Percentiles rank a stretch among this genome's conserved stretches.
Conservation (phyloP, 2,329 filamentous ascomycete genomes). For the Trichoderma sp. region DNA sequence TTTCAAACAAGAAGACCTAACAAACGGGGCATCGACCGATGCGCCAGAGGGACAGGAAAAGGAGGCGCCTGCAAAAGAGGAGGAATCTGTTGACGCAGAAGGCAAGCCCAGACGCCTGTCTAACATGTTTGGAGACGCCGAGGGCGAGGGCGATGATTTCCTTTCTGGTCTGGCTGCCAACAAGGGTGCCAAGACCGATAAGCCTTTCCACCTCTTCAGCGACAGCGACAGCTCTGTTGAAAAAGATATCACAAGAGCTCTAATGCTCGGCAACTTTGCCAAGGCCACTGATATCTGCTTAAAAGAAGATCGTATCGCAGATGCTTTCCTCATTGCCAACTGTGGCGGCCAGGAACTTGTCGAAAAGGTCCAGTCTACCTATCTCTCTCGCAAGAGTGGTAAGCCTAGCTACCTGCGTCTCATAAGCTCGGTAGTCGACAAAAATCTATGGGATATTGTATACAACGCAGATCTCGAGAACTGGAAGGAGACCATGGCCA, state of each 20-base stretch:
- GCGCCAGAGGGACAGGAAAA: slow-evolving; percentile 27
- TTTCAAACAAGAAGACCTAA: slow-evolving; percentile 63
- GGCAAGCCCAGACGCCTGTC: slow-evolving; percentile 61
- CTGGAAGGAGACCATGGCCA: slow-evolving; percentile 97
- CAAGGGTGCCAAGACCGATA: slow-evolving; percentile 89
- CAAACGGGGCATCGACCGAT: slow-evolving; percentile 46
- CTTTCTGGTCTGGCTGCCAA: slow-evolving; percentile 79
- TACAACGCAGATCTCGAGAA: slow-evolving; percentile 89
- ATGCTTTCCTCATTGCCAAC: slow-evolving; percentile 97
- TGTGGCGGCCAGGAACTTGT: slow-evolving; percentile 91
- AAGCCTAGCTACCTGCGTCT: slow-evolving; percentile 90
- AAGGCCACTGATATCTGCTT: slow-evolving; percentile 86
- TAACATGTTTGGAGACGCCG: slow-evolving; percentile 69
- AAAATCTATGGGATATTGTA: slow-evolving; percentile 97
- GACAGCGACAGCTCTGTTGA: slow-evolving; percentile 82
- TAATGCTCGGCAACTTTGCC: slow-evolving; percentile 88
- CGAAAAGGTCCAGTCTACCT: slow-evolving; percentile 88
- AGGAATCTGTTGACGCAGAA: slow-evolving; percentile 32
- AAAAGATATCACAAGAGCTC: slow-evolving; percentile 77
- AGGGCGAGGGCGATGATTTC: slow-evolving; percentile 79
- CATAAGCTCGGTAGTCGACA: slow-evolving; percentile 85
- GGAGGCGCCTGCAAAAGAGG: slow-evolving; percentile 34
- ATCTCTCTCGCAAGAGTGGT: slow-evolving; percentile 77
- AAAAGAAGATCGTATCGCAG: slow-evolving; percentile 83
- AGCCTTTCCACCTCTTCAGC: slow-evolving; percentile 85